A percentile compares a stretch with the other conserved stretches of the same genome.
These are phyloP conservation scores for Eimeria mitis DNA, from an alignment of 169 alveolate genomes.

Conservation along the genomic window DNA sequence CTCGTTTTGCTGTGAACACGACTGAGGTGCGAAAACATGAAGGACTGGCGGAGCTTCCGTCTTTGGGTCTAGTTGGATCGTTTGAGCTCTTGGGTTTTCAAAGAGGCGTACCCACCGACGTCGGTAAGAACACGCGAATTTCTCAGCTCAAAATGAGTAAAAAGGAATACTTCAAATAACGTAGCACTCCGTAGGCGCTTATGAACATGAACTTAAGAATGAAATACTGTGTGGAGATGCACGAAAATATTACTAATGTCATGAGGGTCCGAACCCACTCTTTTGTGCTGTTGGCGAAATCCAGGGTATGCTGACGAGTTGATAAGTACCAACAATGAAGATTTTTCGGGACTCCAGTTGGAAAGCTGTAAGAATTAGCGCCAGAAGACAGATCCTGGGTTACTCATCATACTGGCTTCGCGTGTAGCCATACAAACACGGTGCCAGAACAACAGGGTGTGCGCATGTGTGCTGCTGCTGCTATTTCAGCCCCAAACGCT, in stretches of 20 bases:
- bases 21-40: background rate
- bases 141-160: background rate
- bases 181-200: background rate
- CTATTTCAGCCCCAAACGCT: constrained; percentile 6
- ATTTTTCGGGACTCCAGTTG: constrained; percentile 25
- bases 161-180: background rate
- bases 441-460: background rate
- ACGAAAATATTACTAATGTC: too few relatives aligned
- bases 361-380: constrained; percentile 3
- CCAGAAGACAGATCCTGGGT: background rate
- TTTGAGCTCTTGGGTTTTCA: background rate
- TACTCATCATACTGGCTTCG: background rate
- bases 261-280: background rate
- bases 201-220: background rate
- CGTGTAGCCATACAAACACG: background rate
- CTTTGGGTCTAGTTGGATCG: background rate
- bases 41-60: background rate
- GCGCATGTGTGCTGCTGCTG: background rate
- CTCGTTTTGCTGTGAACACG: background rate
- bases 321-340: background rate
- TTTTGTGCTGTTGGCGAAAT: background rate
- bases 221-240: background rate
- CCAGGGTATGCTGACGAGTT: background rate
- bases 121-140: background rate
- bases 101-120: background rate